These are phyloP conservation scores for Oropetium thomaeum DNA, from an alignment of 176 grass and related monocot genomes.

Conservation along the genomic window DNA sequence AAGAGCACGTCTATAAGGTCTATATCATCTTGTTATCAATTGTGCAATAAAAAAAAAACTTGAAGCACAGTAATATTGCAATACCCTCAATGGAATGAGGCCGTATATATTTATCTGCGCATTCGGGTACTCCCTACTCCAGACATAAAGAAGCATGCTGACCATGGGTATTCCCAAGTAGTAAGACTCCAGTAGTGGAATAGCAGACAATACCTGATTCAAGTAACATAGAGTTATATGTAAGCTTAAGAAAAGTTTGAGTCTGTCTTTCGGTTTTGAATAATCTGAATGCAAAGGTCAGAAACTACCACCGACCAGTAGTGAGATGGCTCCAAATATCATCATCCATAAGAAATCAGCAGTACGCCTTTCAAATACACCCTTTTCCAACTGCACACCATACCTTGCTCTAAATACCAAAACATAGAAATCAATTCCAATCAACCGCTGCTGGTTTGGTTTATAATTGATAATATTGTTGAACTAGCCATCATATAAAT, in stretches of 20 bases:
- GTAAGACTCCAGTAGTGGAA: constrained; percentile 34
- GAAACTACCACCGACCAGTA: constrained; percentile 50
- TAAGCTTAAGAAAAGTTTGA: not conserved
- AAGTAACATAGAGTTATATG: not conserved
- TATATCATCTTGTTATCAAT: not conserved
- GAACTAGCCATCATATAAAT: constrained; percentile 8
- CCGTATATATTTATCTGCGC: constrained; percentile 92
- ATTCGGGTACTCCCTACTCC: constrained; percentile 93
- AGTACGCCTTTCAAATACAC: constrained; percentile 70
- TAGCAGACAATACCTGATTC: constrained; percentile 57
- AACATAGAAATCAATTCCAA: constrained; percentile 28
- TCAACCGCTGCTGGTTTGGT: not conserved
- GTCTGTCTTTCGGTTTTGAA: not conserved
- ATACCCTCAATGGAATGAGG: constrained; percentile 78
- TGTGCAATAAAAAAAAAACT: not conserved
- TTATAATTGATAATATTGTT: not conserved
- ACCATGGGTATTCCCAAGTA: constrained; percentile 72
- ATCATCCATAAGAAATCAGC: constrained; percentile 97
- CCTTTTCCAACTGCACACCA: constrained; percentile 86
- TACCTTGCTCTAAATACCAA: constrained; percentile 78
- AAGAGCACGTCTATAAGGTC: not conserved
- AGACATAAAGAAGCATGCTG: constrained; percentile 87
- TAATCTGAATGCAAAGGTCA: not conserved
- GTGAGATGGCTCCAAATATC: constrained; percentile 74
- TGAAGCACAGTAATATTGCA: not conserved